Base-by-base conservation (phyloP, 129 eudicot species). In the Saposhnikovia divaricata region DNA sequence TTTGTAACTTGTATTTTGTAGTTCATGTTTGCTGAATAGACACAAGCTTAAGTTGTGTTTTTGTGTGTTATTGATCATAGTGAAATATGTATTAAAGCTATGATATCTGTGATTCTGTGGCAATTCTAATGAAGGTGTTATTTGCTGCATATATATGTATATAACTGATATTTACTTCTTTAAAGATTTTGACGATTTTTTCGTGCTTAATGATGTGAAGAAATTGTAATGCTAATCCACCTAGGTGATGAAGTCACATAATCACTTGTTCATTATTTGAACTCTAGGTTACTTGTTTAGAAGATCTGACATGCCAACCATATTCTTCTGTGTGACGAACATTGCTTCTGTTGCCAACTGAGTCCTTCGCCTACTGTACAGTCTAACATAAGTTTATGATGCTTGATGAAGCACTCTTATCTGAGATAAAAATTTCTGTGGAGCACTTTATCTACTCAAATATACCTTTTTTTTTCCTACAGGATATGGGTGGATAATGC, bases 271-370 rank as follows among this genome's bases (percentile, higher is more conserved):
- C 55, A 44, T 5, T 44, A 1, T 73, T 15, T 8, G 10, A n/a
- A 73, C 7, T 23, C 15, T 59, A 19, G 43, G 77, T 23, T n/a
- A 42, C 7, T 42, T 73, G 27, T 4, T 44, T 31, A 43, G 34
- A 59, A 73, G 76, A 72, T 72, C 44, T 40, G 34, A 72, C 12
- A 70, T 18, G 45, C 75, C 23, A 72, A 72, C 76, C 28, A 72
- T 72, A 42, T 72, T 53, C 63, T 19, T 53, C 63, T 53, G 57
- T 53, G 63, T 53, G 63, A 53, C 0, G 63, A 53, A 53, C 3
- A 21, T 53, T 25, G 10, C 63, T 16, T 40, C 47, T 69, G 18
- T 37, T 21, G 45, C 74, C 45, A 16, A 34, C 44, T 69, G 74
- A 69, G 74, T 69, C n/a, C 16, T 3, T 18, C 2, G 14, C 28